Base-by-base conservation (phyloP, 768 basidiomycete genomes). In the Hygrophorus russula region DNA sequence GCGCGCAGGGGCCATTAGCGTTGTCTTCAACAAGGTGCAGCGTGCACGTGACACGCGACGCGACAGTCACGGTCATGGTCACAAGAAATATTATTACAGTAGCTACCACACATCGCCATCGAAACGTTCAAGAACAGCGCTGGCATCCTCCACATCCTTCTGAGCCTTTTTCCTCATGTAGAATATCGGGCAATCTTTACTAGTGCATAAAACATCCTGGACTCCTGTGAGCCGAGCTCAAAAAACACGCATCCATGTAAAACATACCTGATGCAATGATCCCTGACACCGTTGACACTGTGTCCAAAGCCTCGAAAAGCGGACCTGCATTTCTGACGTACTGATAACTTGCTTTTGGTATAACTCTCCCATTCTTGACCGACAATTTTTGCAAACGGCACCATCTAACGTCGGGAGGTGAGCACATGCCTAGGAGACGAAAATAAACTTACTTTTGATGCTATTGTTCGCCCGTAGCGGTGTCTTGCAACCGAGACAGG, bases 201-300 rank as follows among this genome's bases (percentile, higher is more conserved):
- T 92, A 0, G 89, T 86, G 57, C 94, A 99, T 20, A 99, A 68
- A 7, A 98, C 96, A 57, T 99, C 96, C 88, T 96, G 40, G 40
- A 8, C 15, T 27, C 27, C 18, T 9, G 17, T n/a, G 2, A 7
- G 4, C n/a, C 14, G 10, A 30, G 19, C n/a, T 29, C 8, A 2
- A 2, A 29, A 17, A 32, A 14, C 33, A 11, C 18, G 7, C 4
- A 31, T 10, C 20, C 17, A 15, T 5, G 19, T 42, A 10, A 37
- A 3, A 35, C 59, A 20, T 46, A 82, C 83, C 68, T 96, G 92
- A 65, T 99, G 96, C 38, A 99, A 68, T 13, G 96, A 99, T 11
- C 96, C 96, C 58, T 99, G 96, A 68, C 96, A 99, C 18, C 96
- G 76, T 57, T 99, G 96, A 53, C 96, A 99, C 56, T 98, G 94